A percentile compares a stretch with the other conserved stretches of the same genome.
Conservation (phyloP, 768 basidiomycete species). For the Gloeophyllum trabeum region DNA sequence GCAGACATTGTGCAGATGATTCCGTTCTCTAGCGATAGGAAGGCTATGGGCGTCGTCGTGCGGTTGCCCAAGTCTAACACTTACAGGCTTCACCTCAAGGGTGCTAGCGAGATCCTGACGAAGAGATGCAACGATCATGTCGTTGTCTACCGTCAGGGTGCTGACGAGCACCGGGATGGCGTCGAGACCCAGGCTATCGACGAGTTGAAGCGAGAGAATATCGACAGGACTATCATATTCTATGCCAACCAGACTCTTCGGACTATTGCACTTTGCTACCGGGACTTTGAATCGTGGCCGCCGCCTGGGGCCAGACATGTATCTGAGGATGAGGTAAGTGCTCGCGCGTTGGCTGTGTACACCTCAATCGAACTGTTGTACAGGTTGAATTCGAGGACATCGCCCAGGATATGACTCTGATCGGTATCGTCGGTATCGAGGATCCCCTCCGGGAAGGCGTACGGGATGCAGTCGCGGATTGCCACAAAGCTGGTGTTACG, state of each 20-base stretch:
- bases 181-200: constrained; percentile 57
- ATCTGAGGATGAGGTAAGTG: constrained; percentile 43
- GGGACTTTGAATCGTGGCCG: constrained; percentile 82
- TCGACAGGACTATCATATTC: constrained; percentile 89
- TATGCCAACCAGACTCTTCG: constrained; percentile 95
- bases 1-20: constrained; percentile 72
- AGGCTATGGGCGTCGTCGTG: constrained; percentile 90
- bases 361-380: constrained; percentile 7
- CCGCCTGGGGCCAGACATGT: constrained; percentile 33
- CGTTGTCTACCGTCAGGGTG: constrained; percentile 37
- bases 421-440: constrained; percentile 90
- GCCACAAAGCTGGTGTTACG: constrained; percentile 78
- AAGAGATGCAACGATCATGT: constrained; percentile 68
- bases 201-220: constrained; percentile 64
- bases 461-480: constrained; percentile 77
- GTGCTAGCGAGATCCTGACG: constrained; percentile 87
- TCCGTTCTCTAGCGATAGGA: constrained; percentile 89
- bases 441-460: constrained; percentile 92
- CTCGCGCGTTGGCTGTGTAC: constrained; percentile 1
- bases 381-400: constrained; percentile 65
- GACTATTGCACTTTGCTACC: constrained; percentile 90
- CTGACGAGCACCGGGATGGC: constrained; percentile 12
- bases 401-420: constrained; percentile 64
- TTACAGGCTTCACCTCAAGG: constrained; percentile 78
- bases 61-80: constrained; percentile 35